Base-by-base conservation (phyloP, 1,284 basidiomycete species). In the Fomitopsis schrenkii region DNA sequence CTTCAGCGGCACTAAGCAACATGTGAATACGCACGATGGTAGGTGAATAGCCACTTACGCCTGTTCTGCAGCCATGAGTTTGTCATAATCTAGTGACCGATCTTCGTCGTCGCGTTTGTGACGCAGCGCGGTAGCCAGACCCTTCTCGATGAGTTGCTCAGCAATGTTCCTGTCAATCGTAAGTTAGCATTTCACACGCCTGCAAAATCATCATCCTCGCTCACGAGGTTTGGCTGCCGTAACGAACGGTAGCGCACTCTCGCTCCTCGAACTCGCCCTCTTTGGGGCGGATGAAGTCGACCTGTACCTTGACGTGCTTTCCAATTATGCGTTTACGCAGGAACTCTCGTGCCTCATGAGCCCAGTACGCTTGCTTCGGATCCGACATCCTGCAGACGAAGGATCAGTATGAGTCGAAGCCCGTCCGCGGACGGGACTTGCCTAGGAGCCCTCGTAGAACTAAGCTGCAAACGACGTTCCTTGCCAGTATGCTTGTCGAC, bases 101-200 rank as follows among this genome's bases (percentile, higher is more conserved):
- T 97, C 93, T 75, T 98, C 97, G 71, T 98, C 97, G 68, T 97
- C 96, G 46, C 94, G 87, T 68, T 88, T 91, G 76, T 99, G 97
- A 55, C 96, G 88, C 50, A 98, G 87, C 9, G 94, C 92, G 58
- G 89, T 91, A 2, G 94, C 94, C 12, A 97, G 79, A 55, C 97
- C 97, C 70, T 94, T 94, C 72, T 97, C 95, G 63, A 98, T 88
- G 40, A 99, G 80, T 71, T 95, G 91, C 71, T 97, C 94, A 1
- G 95, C 91, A 55, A 98, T 80, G 72, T 97, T 98, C 60, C 91
- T 95, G 68, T 2, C n/a, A 7, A 48, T n/a, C 41, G 61, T 38
- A 22, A 2, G 40, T 57, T 8, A 38, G 40, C 28, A 57, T 10
- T 17, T 38, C 28, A 65, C 5, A 62, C 19, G 15, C 28, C 3